Percentiles rank a stretch among this genome's conserved stretches.
Evolutionary conservation across 1,139 yeast species (phyloP).

Genomic region (Yamadazyma epiphylla): DNA sequence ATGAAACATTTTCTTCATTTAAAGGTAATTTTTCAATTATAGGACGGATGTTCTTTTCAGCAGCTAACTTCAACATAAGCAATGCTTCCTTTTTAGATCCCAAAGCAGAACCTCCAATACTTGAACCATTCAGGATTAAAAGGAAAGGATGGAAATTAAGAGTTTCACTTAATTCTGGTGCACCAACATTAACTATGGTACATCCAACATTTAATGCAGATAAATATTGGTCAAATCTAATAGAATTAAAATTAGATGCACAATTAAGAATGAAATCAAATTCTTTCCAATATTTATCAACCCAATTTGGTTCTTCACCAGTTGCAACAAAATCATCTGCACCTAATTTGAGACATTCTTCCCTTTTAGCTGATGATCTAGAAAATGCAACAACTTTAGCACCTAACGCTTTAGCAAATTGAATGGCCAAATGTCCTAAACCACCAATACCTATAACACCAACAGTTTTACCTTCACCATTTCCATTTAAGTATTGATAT

Average conservation of each 20-base stretch:
- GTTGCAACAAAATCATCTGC: conserved; percentile 40
- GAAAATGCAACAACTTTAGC: conserved; percentile 41
- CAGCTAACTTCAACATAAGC: conserved; percentile 38
- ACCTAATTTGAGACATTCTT: conserved; percentile 33
- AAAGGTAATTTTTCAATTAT: conserved; percentile 42
- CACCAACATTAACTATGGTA: conserved; percentile 50
- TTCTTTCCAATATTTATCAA: conserved; percentile 21
- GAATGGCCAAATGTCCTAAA: conserved; percentile 41
- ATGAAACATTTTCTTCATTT: conserved; percentile 23
- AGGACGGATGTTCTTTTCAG: conserved; percentile 35
- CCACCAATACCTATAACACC: conserved; percentile 50
- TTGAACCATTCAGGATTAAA: conserved; percentile 26
- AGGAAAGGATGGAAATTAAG: conserved; percentile 21
- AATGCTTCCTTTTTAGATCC: conserved; percentile 36
- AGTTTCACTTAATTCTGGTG: conserved; percentile 34
- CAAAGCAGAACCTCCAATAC: conserved; percentile 30
- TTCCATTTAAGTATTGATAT: conserved; percentile 24
- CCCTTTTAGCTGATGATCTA: conserved; percentile 31
- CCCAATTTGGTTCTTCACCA: conserved; percentile 34
- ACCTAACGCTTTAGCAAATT: conserved; percentile 39
- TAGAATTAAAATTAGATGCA: conserved; percentile 38
- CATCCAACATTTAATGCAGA: conserved; percentile 36
- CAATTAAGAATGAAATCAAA: conserved; percentile 50
- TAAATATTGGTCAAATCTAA: conserved; percentile 28
- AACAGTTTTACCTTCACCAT: conserved; percentile 29